These are phyloP conservation scores for Coelastrella sp. DNA, from an alignment of 139 green algal species.

Conservation along the genomic window DNA sequence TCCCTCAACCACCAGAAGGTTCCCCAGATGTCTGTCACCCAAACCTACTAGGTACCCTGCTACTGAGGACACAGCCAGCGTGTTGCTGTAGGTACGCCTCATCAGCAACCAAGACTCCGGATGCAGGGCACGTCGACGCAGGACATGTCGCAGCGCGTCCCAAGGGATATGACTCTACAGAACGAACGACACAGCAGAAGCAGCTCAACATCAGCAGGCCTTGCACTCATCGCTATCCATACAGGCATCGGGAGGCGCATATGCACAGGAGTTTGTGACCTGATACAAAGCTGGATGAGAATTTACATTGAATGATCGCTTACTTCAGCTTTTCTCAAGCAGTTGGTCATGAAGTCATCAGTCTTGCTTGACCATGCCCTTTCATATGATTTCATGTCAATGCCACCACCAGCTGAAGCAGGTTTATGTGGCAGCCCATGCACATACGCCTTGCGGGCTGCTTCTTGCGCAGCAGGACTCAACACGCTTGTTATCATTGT, in stretches of 20 bases:
- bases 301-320: too few species aligned
- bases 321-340: not conserved
- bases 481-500: not conserved
- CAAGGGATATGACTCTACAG: conserved; percentile 49
- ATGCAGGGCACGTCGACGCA: conserved; percentile 49
- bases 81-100: conserved; percentile 54
- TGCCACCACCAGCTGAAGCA: not conserved
- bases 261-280: too few species aligned
- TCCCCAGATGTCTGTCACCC: conserved; percentile 80
- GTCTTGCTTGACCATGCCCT: not conserved
- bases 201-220: not conserved
- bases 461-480: not conserved
- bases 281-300: too few species aligned
- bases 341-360: not conserved
- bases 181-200: not conserved
- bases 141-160: conserved; percentile 60
- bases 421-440: not conserved
- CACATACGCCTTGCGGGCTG: conserved; percentile 28
- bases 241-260: too few species aligned
- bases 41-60: conserved; percentile 71
- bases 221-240: not conserved
- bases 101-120: conserved; percentile 67
- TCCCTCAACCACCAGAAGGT: conserved; percentile 73
- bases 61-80: conserved; percentile 61
- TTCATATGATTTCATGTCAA: not conserved